Percentiles rank a stretch among this genome's conserved stretches.
Evolutionary conservation across 345 rosid species (phyloP).

Genomic region (Salix exigua): DNA sequence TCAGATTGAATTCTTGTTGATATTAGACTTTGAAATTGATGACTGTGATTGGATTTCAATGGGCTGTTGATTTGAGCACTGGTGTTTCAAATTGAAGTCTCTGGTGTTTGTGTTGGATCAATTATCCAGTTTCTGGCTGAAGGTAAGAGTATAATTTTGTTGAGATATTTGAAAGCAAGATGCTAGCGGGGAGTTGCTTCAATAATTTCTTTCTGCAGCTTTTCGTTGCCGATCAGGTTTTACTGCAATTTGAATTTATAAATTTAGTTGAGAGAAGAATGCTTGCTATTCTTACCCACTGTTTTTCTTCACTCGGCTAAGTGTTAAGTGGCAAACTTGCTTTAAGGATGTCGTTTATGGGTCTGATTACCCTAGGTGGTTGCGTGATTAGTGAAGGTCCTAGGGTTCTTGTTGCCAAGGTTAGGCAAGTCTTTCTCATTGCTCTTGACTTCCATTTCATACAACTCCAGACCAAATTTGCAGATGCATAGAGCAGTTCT

Average conservation of each 20-base stretch:
- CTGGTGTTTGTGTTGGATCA: not conserved
- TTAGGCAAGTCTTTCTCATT: no score
- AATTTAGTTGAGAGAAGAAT: no score
- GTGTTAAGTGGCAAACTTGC: not conserved
- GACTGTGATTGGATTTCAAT: not conserved
- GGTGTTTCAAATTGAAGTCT: not conserved
- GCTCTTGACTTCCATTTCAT: no score
- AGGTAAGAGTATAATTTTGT: not conserved
- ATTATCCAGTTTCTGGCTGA: not conserved
- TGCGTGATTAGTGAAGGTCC: no score
- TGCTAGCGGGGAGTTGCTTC: not conserved
- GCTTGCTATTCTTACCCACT: no score
- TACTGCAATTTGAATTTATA: no score
- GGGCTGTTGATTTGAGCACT: not conserved
- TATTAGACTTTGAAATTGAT: conserved; percentile 14
- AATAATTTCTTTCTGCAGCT: no score
- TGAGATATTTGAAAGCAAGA: not conserved
- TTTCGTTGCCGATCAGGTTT: no score
- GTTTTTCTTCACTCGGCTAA: not conserved
- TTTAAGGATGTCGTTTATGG: not conserved
- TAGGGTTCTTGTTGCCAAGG: no score
- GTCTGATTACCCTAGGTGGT: no score
- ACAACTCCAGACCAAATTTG: no score
- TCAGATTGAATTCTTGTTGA: not conserved
- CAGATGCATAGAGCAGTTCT: no score